Percentiles rank a stretch among this genome's conserved stretches.
These are phyloP conservation scores for Podila clonocystis DNA, from an alignment of 192 early-diverging fungal species.

Conservation along the genomic window DNA sequence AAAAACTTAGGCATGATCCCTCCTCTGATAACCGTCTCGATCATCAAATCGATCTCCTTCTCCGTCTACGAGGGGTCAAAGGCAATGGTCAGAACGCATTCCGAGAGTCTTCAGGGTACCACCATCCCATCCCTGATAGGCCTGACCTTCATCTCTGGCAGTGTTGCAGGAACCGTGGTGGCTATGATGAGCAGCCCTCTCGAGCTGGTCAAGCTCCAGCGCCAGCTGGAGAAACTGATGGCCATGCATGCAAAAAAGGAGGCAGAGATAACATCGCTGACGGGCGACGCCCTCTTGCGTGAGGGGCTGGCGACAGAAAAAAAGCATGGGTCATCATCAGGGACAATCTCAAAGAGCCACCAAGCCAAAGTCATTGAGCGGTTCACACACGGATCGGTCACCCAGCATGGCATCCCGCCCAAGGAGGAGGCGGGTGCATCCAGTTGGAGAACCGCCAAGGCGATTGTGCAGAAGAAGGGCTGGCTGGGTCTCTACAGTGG, in stretches of 20 bases:
- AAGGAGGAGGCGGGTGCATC: conserved; percentile 45
- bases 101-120: conserved; percentile 35
- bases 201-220: conserved; percentile 82
- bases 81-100: conserved; percentile 55
- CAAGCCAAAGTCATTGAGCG: conserved; percentile 4
- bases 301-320: conserved; percentile 33
- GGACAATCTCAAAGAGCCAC: background rate
- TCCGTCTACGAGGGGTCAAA: conserved; percentile 86
- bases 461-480: conserved; percentile 61
- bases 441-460: conserved; percentile 62
- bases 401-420: conserved; percentile 18
- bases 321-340: conserved; percentile 10
- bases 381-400: conserved; percentile 28
- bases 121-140: conserved; percentile 55
- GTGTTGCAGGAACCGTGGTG: conserved; percentile 70
- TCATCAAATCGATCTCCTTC: conserved; percentile 92
- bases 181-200: conserved; percentile 78
- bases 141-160: conserved; percentile 64
- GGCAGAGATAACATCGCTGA: conserved; percentile 53
- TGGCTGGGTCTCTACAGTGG: conserved; percentile 59
- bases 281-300: conserved; percentile 32
- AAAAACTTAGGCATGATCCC: conserved; percentile 69
- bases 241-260: conserved; percentile 57
- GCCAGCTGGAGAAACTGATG: conserved; percentile 74
- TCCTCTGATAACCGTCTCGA: conserved; percentile 82